These are phyloP conservation scores for Miscanthus lutarioriparius DNA, from an alignment of 176 grass and related monocot genomes.

Conservation along the genomic window DNA sequence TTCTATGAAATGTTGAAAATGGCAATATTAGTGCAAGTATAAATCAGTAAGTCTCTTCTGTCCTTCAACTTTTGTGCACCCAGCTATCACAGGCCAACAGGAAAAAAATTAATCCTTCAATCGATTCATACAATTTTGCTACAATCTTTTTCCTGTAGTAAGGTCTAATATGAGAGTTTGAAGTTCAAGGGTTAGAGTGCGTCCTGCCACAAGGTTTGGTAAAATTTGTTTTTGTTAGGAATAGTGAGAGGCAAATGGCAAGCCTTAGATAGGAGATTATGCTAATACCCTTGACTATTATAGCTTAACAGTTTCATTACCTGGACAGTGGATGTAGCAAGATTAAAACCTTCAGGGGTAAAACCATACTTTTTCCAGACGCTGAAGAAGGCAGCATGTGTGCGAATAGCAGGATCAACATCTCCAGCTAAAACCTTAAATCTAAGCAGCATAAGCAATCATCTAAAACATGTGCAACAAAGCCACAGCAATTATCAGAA, in stretches of 20 bases:
- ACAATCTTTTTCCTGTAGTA: not conserved
- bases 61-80: not conserved
- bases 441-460: slow-evolving; percentile 79
- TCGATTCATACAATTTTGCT: not conserved
- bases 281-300: not conserved
- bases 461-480: slow-evolving; percentile 40
- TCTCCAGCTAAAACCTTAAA: slow-evolving; percentile 99
- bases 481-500: slow-evolving; percentile 21
- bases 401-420: slow-evolving; percentile 93
- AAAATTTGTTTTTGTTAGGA: not conserved
- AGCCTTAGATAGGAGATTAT: not conserved
- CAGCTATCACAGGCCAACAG: not conserved
- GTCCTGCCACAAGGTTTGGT: not conserved
- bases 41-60: slow-evolving; percentile 3
- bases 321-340: slow-evolving; percentile 83
- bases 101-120: slow-evolving; percentile 11
- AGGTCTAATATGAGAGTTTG: not conserved
- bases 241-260: not conserved
- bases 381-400: slow-evolving; percentile 96
- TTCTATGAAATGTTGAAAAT: slow-evolving; percentile 48
- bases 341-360: slow-evolving; percentile 96
- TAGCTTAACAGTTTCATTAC: slow-evolving; percentile 41
- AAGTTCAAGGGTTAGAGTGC: slow-evolving; percentile 9
- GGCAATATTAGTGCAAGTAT: slow-evolving; percentile 10
- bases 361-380: slow-evolving; percentile 99